phyloP scores from a whole-genome alignment of 192 early-diverging fungal genomes.

The Linnemannia exigua region DNA sequence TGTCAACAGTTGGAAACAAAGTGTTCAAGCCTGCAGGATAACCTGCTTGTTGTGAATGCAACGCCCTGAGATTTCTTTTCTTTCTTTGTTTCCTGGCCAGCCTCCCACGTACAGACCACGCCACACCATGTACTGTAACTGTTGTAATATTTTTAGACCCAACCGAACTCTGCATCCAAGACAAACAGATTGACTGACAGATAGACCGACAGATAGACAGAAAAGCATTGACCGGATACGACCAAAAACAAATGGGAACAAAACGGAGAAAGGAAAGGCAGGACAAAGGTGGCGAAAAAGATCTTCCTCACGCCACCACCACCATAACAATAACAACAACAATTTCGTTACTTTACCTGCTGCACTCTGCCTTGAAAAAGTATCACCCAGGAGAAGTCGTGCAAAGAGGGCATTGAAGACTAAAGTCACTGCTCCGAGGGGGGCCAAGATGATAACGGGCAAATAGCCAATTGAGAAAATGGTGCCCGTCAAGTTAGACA shows the following conservation, averaged over 20 bases:
- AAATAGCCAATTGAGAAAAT: conserved; percentile 82
- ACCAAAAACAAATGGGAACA: neutral
- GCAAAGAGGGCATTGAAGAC: conserved; percentile 87
- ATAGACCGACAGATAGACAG: neutral
- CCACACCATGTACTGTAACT: neutral
- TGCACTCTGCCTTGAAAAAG: conserved; percentile 71
- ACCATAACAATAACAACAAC: neutral
- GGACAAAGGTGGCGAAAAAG: neutral
- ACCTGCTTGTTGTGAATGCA: neutral
- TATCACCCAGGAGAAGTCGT: conserved; percentile 70
- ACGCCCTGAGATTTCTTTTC: neutral
- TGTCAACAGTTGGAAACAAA: neutral
- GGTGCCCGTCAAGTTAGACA: conserved; percentile 79
- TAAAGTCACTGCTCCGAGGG: conserved; percentile 79
- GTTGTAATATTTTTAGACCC: conserved; percentile 1
- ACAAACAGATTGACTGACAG: neutral
- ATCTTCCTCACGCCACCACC: neutral
- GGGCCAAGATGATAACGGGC: conserved; percentile 83
- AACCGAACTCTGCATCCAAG: neutral
- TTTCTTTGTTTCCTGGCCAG: too few species aligned
- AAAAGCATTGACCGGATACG: neutral
- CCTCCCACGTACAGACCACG: neutral
- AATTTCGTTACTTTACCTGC: conserved; percentile 51
- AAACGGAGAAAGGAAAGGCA: neutral
- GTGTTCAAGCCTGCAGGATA: neutral